Evolutionary conservation across 257 asterid genomes (phyloP), one percentile per base, ranked within the genome.

Genomic region (Solanum acaule): DNA sequence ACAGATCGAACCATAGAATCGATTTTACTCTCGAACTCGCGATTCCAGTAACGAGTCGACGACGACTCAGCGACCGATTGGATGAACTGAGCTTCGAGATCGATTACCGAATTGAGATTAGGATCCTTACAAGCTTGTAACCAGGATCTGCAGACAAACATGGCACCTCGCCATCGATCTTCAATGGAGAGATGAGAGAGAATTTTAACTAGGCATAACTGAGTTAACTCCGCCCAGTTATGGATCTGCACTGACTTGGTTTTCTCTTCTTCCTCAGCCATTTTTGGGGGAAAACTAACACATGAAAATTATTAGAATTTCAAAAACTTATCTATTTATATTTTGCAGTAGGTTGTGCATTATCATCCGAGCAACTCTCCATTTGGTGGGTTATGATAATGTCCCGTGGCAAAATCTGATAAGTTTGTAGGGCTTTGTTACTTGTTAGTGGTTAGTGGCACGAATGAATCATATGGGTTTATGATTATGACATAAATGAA

Each of bases 201-300:
- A 92, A 96, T 92, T 92, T 92, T 93, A 93, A 94, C 34, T 87
- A 96, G 96, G 82, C 99, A 96, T 85, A 92, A 95, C 87, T 92
- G 95, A 40, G 98, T 95, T 76, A 96, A 88, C 86, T 95, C 98
- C 88, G 96, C 94, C 99, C 99, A 96, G 86, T 93, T 93, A 14
- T 14, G 35, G 8, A 14, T 0, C 16, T 31, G 23, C 1, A 0
- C 1, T n/a, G 84, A n/a, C 23, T 44, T 8, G 25, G 8, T 63
- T 29, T 92, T 3, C 76, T 73, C 92, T 89, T 86, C 38, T 49
- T 72, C 90, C 22, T 89, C 92, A n/a, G 90, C 92, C n/a, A 86
- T 71, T 71, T 71, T 83, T 25, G 35, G 75, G 73, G 20, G 1
- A 1, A 27, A 27, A 67, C 73, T 27, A 67, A 67, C 25, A 1